Evolutionary conservation across 2,329 filamentous ascomycete genomes (phyloP), one percentile per base, ranked within the genome.

Genomic region (Niveomyces coronatus): DNA sequence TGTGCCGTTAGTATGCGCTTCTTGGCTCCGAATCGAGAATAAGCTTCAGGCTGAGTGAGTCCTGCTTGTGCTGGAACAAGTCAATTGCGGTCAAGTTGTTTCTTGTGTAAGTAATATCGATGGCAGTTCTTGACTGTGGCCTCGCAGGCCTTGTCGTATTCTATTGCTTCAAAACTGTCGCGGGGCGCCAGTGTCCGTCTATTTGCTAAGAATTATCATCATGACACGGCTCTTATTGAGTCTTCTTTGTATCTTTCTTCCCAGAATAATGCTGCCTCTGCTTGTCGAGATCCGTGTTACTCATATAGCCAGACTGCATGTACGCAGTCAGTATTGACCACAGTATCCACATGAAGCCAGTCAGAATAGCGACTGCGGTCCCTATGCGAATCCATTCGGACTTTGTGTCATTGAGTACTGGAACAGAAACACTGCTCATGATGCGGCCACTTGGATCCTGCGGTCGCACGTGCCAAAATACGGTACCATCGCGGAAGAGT

Each of bases 401-500:
- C 14, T 65, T 63, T 19, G 65, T 61, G 28, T 75, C 54, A 45
- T 75, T 68, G 43, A 86, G 59, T 4, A 86, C 82, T 0, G 83
- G 83, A 4, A 85, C 78, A 3, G 60, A 62, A 18, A 85, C 52
- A 5, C 57, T 53, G 52, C 73, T 77, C 34, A 72, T 61, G 16
- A 85, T 58, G 33, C 53, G 54, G 37, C 47, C 20, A 47, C 39
- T 2, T 69, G 56, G 19, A 9, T 19, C 37, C n/a, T 52, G 52
- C 2, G 81, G 79, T 24, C 68, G 63, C 2, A 84, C 57, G 54
- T 95, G 86, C 69, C 87, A 93, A 55, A 94, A 95, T 53, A 85
- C 69, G 0, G 86, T 94, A 35, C 75, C 70, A 1, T 76, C 70
- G 2, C 74, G 76, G 55, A 95, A 95, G 8, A 93, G 59, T 0